Base-by-base conservation (phyloP, 495 filamentous ascomycete genomes). In the Bryoglossum gracile region DNA sequence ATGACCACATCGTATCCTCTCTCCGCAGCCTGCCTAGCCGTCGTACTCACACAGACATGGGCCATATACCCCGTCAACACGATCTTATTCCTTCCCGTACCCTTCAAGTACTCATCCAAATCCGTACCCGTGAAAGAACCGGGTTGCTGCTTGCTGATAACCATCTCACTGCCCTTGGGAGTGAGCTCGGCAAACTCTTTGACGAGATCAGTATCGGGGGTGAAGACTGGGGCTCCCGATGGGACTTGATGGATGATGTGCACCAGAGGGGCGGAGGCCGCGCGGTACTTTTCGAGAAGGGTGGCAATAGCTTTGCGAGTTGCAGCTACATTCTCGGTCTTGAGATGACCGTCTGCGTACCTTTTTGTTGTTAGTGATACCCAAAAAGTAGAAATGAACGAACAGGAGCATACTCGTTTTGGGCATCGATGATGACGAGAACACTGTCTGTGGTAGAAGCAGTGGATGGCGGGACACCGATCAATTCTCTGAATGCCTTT, bases 371-470 rank as follows among this genome's bases (percentile, higher is more conserved):
- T 24, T 14, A 17, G 36, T 16, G 23, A 37, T n/a, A 4, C 26
- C 5, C 14, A 22, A 28, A n/a, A 24, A 18, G 9, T 24, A 22
- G 17, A 16, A 48, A 51, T 19, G 19, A 3, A 40, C 37, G 13
- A 50, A n/a, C n/a, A n/a, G n/a, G n/a, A n/a, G n/a, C n/a, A n/a
- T n/a, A 60, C 56, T 66, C 63, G 33, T 64, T 66, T 42, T 64
- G 63, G n/a, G 80, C 80, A 58, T 84, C 79, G 61, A 83, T 74
- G 55, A 84, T 80, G 50, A 84, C 60, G 16, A 83, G 68, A 14
- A 70, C 69, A 38, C 70, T 74, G 64, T 81, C 74, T 16, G 65
- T 48, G 1, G 69, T 54, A 14, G 72, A 69, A 14, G 76, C 75
- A 0, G 68, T 72, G 21, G 71, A 76, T 25, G 63, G 66, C 18